A percentile compares a stretch with the other conserved stretches of the same genome.
phyloP scores from a whole-genome alignment of 2,329 filamentous ascomycete species.

The Cladosporium sp. region DNA sequence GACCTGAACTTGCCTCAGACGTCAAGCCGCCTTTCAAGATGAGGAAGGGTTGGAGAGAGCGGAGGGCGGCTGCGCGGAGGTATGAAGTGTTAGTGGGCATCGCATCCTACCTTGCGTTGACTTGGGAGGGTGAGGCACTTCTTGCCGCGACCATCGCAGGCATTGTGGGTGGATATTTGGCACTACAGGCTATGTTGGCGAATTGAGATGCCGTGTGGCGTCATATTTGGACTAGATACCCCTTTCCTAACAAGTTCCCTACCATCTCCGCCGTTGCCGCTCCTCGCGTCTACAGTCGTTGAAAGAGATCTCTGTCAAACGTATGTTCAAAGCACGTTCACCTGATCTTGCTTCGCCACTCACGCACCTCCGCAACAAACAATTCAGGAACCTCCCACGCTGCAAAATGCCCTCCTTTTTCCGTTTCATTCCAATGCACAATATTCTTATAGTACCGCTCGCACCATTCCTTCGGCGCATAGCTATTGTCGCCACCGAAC shows the following conservation, averaged over 20 bases:
- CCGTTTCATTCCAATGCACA: slow-evolving; percentile 22
- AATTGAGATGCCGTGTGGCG: not conserved
- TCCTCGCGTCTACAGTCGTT: not conserved
- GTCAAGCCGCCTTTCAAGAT: slow-evolving; percentile 58
- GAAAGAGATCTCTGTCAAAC: fast-evolving
- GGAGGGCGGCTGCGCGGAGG: slow-evolving; percentile 54
- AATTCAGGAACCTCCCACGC: slow-evolving; percentile 22
- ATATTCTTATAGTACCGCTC: slow-evolving; percentile 23
- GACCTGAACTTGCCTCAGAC: slow-evolving; percentile 33
- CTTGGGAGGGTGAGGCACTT: slow-evolving; percentile 47
- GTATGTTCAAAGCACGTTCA: not conserved
- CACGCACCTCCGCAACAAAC: slow-evolving; percentile 22
- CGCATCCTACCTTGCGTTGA: slow-evolving; percentile 54
- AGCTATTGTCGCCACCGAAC: slow-evolving; percentile 22
- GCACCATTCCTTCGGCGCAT: slow-evolving; percentile 24
- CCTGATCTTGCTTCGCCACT: not conserved
- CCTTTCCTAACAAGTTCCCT: not conserved
- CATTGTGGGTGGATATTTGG: slow-evolving; percentile 34
- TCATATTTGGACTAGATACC: not conserved
- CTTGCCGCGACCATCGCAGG: slow-evolving; percentile 35
- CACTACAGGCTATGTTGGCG: slow-evolving; percentile 18
- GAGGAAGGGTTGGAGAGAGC: slow-evolving; percentile 57
- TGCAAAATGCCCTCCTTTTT: slow-evolving; percentile 24
- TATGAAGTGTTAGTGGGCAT: slow-evolving; percentile 62
- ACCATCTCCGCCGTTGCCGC: not conserved